Percentiles rank a stretch among this genome's conserved stretches.
These are phyloP conservation scores for Pythium guiyangense DNA, from an alignment of 352 stramenopile genomes.

Conservation along the genomic window DNA sequence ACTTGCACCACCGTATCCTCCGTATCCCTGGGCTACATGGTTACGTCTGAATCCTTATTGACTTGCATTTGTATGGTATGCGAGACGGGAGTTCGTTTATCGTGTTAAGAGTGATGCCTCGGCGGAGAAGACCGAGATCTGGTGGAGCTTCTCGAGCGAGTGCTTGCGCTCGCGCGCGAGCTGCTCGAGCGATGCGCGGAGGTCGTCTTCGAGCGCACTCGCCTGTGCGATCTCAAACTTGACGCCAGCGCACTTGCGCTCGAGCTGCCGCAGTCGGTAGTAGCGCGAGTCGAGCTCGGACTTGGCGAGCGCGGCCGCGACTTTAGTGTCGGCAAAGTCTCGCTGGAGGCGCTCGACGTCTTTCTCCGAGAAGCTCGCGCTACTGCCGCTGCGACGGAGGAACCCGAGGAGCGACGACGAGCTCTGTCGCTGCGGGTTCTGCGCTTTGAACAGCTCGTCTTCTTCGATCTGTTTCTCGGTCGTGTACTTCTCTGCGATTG, in stretches of 20 bases:
- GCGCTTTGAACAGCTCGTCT: slow-evolving; percentile 45
- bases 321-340: slow-evolving; percentile 63
- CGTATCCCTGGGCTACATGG: too few species aligned
- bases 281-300: slow-evolving; percentile 56
- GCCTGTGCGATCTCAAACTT: slow-evolving; percentile 67
- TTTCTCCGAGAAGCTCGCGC: slow-evolving; percentile 29
- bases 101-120: slow-evolving; percentile 8
- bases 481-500: slow-evolving; percentile 68
- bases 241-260: slow-evolving; percentile 50
- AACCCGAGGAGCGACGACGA: slow-evolving; percentile 18
- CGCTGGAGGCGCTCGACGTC: slow-evolving; percentile 60
- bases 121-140: slow-evolving; percentile 52
- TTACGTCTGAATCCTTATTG: too few species aligned
- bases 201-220: slow-evolving; percentile 56
- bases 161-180: slow-evolving; percentile 33
- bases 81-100: too few species aligned
- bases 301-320: slow-evolving; percentile 49
- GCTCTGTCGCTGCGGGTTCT: slow-evolving; percentile 18
- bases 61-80: too few species aligned
- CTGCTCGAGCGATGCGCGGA: slow-evolving; percentile 51
- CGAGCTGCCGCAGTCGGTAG: slow-evolving; percentile 48
- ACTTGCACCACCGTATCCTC: too few species aligned
- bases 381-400: slow-evolving; percentile 14
- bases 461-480: slow-evolving; percentile 64
- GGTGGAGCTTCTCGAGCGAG: slow-evolving; percentile 49